Base-by-base conservation (phyloP, 2,329 filamentous ascomycete species). In the Dryadomyces quercus-mongolicae region DNA sequence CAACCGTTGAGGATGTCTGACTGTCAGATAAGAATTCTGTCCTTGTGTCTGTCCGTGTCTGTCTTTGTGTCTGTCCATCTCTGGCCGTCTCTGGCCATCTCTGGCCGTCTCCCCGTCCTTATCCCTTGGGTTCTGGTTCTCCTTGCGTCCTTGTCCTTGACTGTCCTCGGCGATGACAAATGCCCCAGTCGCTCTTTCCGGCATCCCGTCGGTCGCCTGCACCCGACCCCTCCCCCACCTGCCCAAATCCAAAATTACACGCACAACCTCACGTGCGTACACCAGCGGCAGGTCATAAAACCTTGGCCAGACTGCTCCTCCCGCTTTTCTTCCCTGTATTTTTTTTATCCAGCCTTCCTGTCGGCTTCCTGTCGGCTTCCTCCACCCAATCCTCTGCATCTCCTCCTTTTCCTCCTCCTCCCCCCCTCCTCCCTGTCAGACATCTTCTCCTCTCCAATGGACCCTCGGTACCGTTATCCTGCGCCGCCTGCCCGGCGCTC, bases 401-500 rank as follows among this genome's bases (percentile, higher is more conserved):
- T 34, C 20, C 20, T 45, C 45, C 45, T 44, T 31, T 43, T 21
- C 15, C 15, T 25, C 12, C 42, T 15, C 43, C 18, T 34, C 40
- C 40, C 12, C 42, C 12, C 43, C 18, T 34, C 40, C 40, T 21
- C 50, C 50, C 8, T n/a, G 10, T 6, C 49, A 8, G 16, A 38
- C 34, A 40, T 12, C n/a, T 22, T 13, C 31, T 10, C 20, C 22
- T 34, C 34, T n/a, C n/a, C 49, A 36, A 60, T 60, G 59, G 59
- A 60, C 31, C 50, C 51, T 36, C 56, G 58, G 15, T 58, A 52
- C 38, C 59, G 52, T 46, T 60, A 60, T 65, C 54, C 31, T 22
- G 20, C 54, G 9, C 36, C 49, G 1, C 36, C 57, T 12, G 65
- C 71, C 56, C 68, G 70, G 52, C 70, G 74, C 56, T 73, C 76